Conservation (phyloP, 768 basidiomycete genomes). For the Kwoniella newhampshirensis region DNA sequence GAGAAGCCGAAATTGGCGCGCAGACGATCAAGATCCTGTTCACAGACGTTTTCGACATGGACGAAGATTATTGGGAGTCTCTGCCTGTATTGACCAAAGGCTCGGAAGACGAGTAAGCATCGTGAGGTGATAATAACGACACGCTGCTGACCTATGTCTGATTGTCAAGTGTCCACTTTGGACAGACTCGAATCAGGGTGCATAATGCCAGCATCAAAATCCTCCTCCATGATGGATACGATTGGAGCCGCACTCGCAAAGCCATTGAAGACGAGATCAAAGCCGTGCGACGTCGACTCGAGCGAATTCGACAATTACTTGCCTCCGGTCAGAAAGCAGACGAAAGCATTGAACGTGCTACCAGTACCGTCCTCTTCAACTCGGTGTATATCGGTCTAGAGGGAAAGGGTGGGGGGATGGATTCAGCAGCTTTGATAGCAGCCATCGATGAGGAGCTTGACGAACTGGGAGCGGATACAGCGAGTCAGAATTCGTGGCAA, state of each 20-base stretch:
- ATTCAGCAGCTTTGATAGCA: constrained; percentile 74
- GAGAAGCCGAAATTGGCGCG: constrained; percentile 65
- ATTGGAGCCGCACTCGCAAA: constrained; percentile 82
- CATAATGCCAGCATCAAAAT: constrained; percentile 66
- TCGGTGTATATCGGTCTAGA: constrained; percentile 92
- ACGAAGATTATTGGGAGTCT: constrained; percentile 63
- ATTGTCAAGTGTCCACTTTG: constrained; percentile 7
- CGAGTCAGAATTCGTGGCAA: constrained; percentile 81
- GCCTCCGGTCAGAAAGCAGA: constrained; percentile 85
- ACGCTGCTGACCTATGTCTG: neutral
- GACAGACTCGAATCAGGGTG: constrained; percentile 53
- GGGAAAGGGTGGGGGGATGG: constrained; percentile 65
- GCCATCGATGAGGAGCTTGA: constrained; percentile 90
- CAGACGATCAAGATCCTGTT: constrained; percentile 81
- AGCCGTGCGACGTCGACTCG: constrained; percentile 78
- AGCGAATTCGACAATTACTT: constrained; percentile 86
- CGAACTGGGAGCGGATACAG: constrained; percentile 62
- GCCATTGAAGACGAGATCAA: constrained; percentile 84
- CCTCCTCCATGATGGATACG: constrained; percentile 88
- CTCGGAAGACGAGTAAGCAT: constrained; percentile 30
- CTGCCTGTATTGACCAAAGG: constrained; percentile 21
- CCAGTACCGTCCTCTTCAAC: constrained; percentile 80
- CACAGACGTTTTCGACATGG: constrained; percentile 63
- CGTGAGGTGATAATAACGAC: neutral
- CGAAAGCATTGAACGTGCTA: constrained; percentile 64